Conservation (phyloP, 768 basidiomycete species). For the Podaxis pistillaris region DNA sequence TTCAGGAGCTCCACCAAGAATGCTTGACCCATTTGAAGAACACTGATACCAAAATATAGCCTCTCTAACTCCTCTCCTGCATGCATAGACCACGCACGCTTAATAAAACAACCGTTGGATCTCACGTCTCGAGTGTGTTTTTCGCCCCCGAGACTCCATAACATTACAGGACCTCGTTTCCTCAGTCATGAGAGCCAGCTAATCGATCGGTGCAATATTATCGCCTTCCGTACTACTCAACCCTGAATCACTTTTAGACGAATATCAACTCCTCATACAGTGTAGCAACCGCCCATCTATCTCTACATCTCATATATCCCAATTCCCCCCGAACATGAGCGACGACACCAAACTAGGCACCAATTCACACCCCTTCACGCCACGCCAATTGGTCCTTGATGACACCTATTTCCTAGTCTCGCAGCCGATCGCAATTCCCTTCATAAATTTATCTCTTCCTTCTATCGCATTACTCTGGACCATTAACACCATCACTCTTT, state of each 20-base stretch:
- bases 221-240: not conserved
- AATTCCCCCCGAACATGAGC: not conserved
- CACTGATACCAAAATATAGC: not conserved
- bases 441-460: not conserved
- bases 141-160: constrained; percentile 3
- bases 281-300: not conserved
- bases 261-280: not conserved
- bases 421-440: not conserved
- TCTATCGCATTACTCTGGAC: constrained; percentile 8
- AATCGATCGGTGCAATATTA: not conserved
- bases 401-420: not conserved
- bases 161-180: not conserved
- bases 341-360: not conserved
- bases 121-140: not conserved
- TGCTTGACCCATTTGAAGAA: constrained; percentile 34
- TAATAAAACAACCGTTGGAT: constrained; percentile 1
- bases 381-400: not conserved
- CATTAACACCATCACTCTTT: not conserved
- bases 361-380: not conserved
- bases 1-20: constrained; percentile 50
- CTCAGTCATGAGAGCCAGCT: not conserved
- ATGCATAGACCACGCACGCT: constrained; percentile 12
- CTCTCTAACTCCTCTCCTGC: constrained; percentile 5
- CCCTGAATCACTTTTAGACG: not conserved
- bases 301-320: not conserved